A percentile compares a stretch with the other conserved stretches of the same genome.
Conservation (phyloP, 1,284 basidiomycete genomes). For the Microbotryum saponariae region DNA sequence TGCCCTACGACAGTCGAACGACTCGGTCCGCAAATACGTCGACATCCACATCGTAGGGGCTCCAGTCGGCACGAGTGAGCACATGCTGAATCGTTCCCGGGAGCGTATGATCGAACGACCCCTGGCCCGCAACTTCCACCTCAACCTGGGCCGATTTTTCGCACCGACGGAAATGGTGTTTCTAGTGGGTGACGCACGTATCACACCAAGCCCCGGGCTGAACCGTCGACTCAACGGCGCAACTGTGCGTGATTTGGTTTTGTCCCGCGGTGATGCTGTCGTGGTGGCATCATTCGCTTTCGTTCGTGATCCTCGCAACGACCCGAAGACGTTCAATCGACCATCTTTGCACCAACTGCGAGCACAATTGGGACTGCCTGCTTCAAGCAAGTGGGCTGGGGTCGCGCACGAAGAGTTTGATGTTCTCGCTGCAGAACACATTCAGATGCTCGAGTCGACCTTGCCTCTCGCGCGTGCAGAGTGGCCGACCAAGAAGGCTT, state of each 20-base stretch:
- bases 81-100: slow-evolving; percentile 29
- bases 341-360: slow-evolving; percentile 18
- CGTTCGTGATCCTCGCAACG: slow-evolving; percentile 21
- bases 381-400: slow-evolving; percentile 13
- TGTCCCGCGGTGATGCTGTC: slow-evolving; percentile 35
- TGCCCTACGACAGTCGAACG: slow-evolving; percentile 27
- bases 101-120: slow-evolving; percentile 36
- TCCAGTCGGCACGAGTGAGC: slow-evolving; percentile 17
- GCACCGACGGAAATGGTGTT: slow-evolving; percentile 37
- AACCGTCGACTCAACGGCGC: slow-evolving; percentile 18
- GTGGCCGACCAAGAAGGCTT: slow-evolving; percentile 34
- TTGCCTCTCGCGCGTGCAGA: slow-evolving; percentile 26
- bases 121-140: slow-evolving; percentile 36
- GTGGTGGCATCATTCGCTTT: slow-evolving; percentile 36
- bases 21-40: slow-evolving; percentile 30
- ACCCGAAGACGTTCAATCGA: neutral
- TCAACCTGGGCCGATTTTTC: slow-evolving; percentile 39
- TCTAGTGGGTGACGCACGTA: slow-evolving; percentile 35
- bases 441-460: slow-evolving; percentile 21
- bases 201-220: slow-evolving; percentile 31
- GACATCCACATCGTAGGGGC: slow-evolving; percentile 36
- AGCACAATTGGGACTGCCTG: slow-evolving; percentile 14
- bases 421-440: slow-evolving; percentile 25
- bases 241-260: slow-evolving; percentile 26
- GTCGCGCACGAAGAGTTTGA: slow-evolving; percentile 26